Base-by-base conservation (phyloP, 192 early-diverging fungal species). In the Phycomyces blakesleeanus region DNA sequence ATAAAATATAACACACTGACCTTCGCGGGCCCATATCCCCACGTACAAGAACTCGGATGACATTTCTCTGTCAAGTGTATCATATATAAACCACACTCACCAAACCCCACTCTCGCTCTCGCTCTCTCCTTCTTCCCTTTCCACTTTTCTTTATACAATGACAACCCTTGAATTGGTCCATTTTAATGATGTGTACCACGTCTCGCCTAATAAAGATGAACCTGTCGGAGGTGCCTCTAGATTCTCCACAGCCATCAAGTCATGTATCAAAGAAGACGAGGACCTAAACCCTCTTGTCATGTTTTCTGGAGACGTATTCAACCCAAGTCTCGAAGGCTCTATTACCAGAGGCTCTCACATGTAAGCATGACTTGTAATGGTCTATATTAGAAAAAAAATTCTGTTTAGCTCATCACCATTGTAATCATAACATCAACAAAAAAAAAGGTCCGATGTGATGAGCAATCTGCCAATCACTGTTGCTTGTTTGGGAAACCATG, bases 101-200 rank as follows among this genome's bases (percentile, higher is more conserved):
- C 29, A 34, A 5, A 34, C 29, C 29, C 29, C 29, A 34, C n/a
- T n/a, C n/a, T n/a, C n/a, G 29, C 2, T 34, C 29, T 60, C n/a
- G n/a, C n/a, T 65, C 24, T 42, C 34, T 66, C 37, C 21, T 56
- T 51, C 40, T 63, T 66, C 49, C 21, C 60, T 25, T n/a, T 21
- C 47, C 63, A 55, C 39, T 72, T 51, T 40, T 15, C 34, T 37
- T 44, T 16, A 24, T 12, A 49, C 11, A 22, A 68, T 76, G 72
- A 51, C 55, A 16, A 55, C 64, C 15, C n/a, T 76, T 16, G 57
- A 75, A 37, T 54, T 87, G 20, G 57, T 88, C 49, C 87, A 88
- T 55, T 86, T 86, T 25, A 88, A 88, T 69, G 87, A 88, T 53
- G 82, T 85, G 21, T 88, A 88, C 52, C 77, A 88, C 24, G 78